Base-by-base conservation (phyloP, 768 basidiomycete species). In the Tylopilus sp. region DNA sequence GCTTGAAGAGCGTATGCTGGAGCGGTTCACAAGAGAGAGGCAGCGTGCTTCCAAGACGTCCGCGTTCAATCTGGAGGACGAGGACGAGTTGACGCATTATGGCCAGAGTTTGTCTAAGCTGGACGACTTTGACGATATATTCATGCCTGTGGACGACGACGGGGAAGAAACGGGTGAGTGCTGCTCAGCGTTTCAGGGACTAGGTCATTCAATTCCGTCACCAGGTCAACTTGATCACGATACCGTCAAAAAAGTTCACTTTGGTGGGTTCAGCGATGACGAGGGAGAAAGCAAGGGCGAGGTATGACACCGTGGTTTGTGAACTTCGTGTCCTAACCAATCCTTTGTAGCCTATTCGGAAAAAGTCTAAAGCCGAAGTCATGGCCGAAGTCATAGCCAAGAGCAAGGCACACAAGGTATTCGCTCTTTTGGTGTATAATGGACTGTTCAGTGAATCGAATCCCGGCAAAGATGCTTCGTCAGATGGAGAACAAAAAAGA, bases 381-480 rank as follows among this genome's bases (percentile, higher is more conserved):
- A 98, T 99, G 97, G 82, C 89, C 0, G 97, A 99, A 67, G 89
- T 99, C 30, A 91, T 99, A 40, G 89, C 92, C 1, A 99, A 98
- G 71, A 95, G 92, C 71, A 99, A 99, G 70, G 83, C 85, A 44
- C 84, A 98, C 73, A 98, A 95, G 76, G 95, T 92, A 59, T 65
- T 33, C 7, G 11, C 30, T 42, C 31, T 2, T 48, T 21, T 31
- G n/a, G 7, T 28, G 4, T 41, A 23, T 18, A 4, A 9, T 12
- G 13, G 23, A 40, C 20, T 2, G 3, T 5, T 50, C 11, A 51
- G 25, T 53, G 23, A 44, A 13, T 44, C 38, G 28, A 41, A 5
- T 1, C 40, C 31, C 51, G 47, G n/a, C 20, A 41, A 42, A 98
- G 95, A 71, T 89, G 47, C 83, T 80, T 56, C 77, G 95, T n/a